Conservation (phyloP, 1,139 yeast species). For the Suhomyces yuchorum region DNA sequence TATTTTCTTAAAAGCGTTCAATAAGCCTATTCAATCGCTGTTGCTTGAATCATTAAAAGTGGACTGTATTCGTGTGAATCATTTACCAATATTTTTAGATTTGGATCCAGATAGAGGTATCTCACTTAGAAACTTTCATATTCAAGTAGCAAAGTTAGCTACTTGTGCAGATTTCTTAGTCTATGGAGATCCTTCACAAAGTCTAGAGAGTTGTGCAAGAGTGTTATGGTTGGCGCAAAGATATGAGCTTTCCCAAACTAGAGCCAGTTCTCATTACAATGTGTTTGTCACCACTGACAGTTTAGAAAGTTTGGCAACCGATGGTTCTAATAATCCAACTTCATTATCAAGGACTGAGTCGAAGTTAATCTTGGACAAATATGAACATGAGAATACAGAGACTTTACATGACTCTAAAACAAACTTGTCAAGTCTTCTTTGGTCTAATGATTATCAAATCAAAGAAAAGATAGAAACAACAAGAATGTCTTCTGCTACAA, state of each 20-base stretch:
- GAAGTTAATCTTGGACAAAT: constrained; percentile 8
- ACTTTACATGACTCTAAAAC: neutral
- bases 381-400: neutral
- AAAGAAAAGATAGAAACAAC: constrained; percentile 82
- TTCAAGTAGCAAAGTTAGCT: constrained; percentile 73
- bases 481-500: constrained; percentile 80
- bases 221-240: constrained; percentile 57
- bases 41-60: constrained; percentile 29
- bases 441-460: constrained; percentile 73
- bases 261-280: constrained; percentile 17
- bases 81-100: constrained; percentile 55
- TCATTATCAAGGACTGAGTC: constrained; percentile 10
- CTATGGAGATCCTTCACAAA: constrained; percentile 36
- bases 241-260: constrained; percentile 26
- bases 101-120: constrained; percentile 70
- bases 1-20: constrained; percentile 24
- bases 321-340: neutral
- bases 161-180: constrained; percentile 69
- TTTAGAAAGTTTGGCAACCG: constrained; percentile 3
- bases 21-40: constrained; percentile 5
- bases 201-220: constrained; percentile 42
- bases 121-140: constrained; percentile 72
- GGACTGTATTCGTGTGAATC: constrained; percentile 48
- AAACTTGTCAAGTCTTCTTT: constrained; percentile 22
- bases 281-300: constrained; percentile 21